Conservation (phyloP, 2,329 filamentous ascomycete species). For the Metarhizium album region DNA sequence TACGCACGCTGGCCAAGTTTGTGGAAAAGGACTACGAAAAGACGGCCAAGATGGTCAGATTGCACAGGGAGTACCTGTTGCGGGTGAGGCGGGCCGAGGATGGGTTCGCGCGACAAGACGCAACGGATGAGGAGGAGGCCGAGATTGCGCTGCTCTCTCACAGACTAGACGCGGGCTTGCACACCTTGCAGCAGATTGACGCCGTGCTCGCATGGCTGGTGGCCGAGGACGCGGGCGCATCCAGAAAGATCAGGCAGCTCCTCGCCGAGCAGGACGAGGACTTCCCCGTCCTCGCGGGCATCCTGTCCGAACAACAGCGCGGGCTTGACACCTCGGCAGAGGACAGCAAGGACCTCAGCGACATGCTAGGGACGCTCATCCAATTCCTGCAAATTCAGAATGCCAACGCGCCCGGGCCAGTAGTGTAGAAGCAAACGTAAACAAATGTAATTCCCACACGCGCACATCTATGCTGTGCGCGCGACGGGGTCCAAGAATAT, state of each 20-base stretch:
- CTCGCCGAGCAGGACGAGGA: constrained; percentile 59
- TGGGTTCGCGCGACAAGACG: constrained; percentile 25
- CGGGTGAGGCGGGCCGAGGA: constrained; percentile 48
- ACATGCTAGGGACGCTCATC: constrained; percentile 43
- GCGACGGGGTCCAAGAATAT: background rate
- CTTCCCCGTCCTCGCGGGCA: constrained; percentile 50
- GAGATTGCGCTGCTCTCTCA: constrained; percentile 63
- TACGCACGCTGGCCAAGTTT: constrained; percentile 84
- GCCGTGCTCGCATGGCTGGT: constrained; percentile 81
- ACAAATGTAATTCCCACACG: background rate
- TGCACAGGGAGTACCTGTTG: constrained; percentile 60
- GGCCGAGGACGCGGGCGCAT: constrained; percentile 75
- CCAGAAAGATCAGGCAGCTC: constrained; percentile 48
- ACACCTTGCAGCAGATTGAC: constrained; percentile 73
- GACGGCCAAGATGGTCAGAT: constrained; percentile 56
- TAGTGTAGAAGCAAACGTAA: background rate
- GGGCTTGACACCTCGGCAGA: constrained; percentile 45
- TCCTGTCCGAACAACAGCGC: constrained; percentile 51
- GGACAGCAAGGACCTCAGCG: constrained; percentile 45
- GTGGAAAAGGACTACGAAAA: constrained; percentile 93
- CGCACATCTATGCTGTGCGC: background rate
- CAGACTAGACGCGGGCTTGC: constrained; percentile 74
- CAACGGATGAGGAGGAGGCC: constrained; percentile 34
- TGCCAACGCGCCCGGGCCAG: background rate
- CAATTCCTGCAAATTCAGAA: constrained; percentile 35